Percentiles rank a stretch among this genome's conserved stretches.
These are phyloP conservation scores for Astraeus odoratus DNA, from an alignment of 768 basidiomycete species.

Conservation along the genomic window DNA sequence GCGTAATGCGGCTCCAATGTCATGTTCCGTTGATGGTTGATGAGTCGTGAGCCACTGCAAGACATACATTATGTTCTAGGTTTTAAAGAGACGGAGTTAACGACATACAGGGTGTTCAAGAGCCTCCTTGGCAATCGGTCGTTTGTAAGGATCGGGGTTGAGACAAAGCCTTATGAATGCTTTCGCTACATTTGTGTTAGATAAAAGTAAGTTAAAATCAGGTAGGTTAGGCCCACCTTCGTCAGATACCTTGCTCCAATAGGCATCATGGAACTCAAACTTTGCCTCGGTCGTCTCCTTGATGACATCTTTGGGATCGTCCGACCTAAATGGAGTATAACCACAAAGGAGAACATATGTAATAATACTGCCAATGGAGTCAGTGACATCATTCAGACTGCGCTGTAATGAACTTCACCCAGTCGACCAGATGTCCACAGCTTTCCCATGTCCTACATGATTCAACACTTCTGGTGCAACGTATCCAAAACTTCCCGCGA, in stretches of 20 bases:
- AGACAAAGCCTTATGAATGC: conserved; percentile 71
- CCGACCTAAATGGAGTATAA: conserved; percentile 89
- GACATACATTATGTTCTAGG: background rate
- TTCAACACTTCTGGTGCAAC: conserved; percentile 86
- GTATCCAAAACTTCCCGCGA: conserved; percentile 84
- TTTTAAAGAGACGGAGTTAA: background rate
- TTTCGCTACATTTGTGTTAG: conserved; percentile 51
- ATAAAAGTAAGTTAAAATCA: background rate
- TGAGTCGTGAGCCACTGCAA: conserved; percentile 69
- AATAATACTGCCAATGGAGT: conserved; percentile 56
- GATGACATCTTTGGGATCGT: conserved; percentile 66
- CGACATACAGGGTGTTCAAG: conserved; percentile 53
- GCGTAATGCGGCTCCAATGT: conserved; percentile 65
- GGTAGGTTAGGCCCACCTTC: conserved; percentile 46
- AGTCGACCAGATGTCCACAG: conserved; percentile 90
- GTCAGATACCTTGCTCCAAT: conserved; percentile 85
- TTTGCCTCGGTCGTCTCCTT: conserved; percentile 81
- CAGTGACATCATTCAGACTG: conserved; percentile 2
- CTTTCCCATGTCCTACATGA: conserved; percentile 80
- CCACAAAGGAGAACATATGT: conserved; percentile 94
- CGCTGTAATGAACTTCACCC: conserved; percentile 48
- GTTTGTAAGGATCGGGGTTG: conserved; percentile 58
- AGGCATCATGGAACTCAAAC: conserved; percentile 88
- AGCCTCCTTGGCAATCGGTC: conserved; percentile 73
- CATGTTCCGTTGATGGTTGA: conserved; percentile 60